Conservation (phyloP, 2,329 filamentous ascomycete species). For the Neocatenulostroma microsporum region DNA sequence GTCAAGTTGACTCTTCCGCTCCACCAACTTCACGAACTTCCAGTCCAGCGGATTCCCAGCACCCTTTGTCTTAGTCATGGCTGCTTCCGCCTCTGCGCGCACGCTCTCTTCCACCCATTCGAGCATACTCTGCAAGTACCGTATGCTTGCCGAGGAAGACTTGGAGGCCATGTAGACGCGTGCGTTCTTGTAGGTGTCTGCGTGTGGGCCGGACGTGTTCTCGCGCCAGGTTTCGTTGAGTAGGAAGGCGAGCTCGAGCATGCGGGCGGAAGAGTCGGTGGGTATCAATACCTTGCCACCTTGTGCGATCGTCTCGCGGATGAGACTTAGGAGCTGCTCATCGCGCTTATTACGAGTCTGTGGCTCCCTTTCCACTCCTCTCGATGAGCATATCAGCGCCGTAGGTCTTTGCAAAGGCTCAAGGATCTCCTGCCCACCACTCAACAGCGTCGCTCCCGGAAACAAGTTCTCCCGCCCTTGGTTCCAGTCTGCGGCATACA, state of each 20-base stretch:
- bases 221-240: constrained; percentile 85
- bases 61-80: constrained; percentile 34
- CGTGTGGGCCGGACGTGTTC: constrained; percentile 24
- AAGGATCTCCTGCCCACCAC: constrained; percentile 79
- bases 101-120: constrained; percentile 99
- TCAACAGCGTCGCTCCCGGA: constrained; percentile 86
- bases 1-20: constrained; percentile 71
- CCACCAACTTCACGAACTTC: constrained; percentile 72
- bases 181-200: constrained; percentile 44
- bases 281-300: constrained; percentile 91
- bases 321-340: constrained; percentile 73
- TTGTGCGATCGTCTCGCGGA: constrained; percentile 66
- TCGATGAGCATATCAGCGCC: constrained; percentile 84
- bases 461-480: constrained; percentile 94
- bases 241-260: constrained; percentile 84
- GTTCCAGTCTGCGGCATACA: constrained; percentile 98
- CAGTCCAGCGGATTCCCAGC: constrained; percentile 77
- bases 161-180: constrained; percentile 75
- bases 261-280: constrained; percentile 88
- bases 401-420: constrained; percentile 91
- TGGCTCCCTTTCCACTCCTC: constrained; percentile 62
- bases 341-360: constrained; percentile 70
- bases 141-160: constrained; percentile 79
- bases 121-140: constrained; percentile 87
- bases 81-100: constrained; percentile 59